Conservation (phyloP, 2,329 filamentous ascomycete species). For the Aspergillus sp. region DNA sequence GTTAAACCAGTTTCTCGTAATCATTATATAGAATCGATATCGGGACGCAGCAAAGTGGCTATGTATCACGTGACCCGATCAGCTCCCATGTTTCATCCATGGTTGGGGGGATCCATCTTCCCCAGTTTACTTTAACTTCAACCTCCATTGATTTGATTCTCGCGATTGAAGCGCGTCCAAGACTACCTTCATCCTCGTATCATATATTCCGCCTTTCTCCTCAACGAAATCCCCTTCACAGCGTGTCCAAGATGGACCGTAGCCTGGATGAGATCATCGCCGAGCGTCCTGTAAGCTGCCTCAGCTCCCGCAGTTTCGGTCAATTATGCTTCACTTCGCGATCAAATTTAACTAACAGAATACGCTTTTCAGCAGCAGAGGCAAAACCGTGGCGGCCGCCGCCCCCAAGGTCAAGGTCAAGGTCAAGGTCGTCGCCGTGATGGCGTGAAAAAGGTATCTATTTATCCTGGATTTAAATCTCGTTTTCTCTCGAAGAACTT, state of each 20-base stretch:
- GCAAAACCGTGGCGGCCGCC: conserved; percentile 30
- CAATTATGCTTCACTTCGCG: not conserved
- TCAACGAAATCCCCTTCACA: conserved; percentile 1
- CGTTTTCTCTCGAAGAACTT: conserved; percentile 12
- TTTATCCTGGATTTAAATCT: not conserved
- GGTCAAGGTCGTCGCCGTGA: conserved; percentile 66
- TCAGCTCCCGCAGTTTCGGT: not conserved
- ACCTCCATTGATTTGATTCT: not conserved
- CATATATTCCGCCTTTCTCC: conserved; percentile 2
- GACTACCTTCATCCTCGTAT: not conserved
- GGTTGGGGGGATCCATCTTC: not conserved
- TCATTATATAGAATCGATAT: no score
- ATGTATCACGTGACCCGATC: not conserved
- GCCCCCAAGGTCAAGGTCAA: conserved; percentile 54
- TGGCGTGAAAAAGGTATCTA: conserved; percentile 82
- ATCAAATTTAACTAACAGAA: conserved; percentile 12
- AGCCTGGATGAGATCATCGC: conserved; percentile 61
- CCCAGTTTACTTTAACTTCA: not conserved
- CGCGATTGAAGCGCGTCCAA: not conserved
- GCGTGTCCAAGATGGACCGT: conserved; percentile 51
- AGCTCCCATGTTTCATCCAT: not conserved
- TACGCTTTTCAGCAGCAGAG: conserved; percentile 10
- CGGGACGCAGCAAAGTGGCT: no score
- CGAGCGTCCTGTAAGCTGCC: conserved; percentile 51
- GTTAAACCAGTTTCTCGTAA: no score